Base-by-base conservation (phyloP, 169 alveolate species). In the Theileria sp. region DNA sequence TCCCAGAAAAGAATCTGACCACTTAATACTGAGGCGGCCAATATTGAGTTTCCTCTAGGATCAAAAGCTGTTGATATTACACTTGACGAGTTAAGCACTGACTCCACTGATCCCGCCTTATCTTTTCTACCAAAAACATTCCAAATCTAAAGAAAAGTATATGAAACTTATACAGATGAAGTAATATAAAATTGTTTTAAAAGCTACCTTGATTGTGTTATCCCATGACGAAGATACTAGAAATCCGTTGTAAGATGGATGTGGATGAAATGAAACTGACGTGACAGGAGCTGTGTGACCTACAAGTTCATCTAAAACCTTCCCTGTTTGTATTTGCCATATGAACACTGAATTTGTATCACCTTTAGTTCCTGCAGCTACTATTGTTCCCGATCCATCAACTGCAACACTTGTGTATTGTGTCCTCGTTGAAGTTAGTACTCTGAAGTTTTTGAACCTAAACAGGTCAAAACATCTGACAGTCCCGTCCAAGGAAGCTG, bases 401-500 rank as follows among this genome's bases (percentile, higher is more conserved):
- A 94, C 89, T 25, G 98, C 97, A 51, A 97, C 93, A 73, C 98
- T 95, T 26, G 95, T 88, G 88, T 97, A 96, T 90, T 97, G 98
- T 15, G 96, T 96, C 60, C 85, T 67, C 17, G 69, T 79, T n/a
- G 91, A 84, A 26, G 97, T 93, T 78, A 96, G 84, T n/a, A 94
- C 92, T 74, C 97, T 82, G 74, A 95, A 95, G 83, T 94, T 93
- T 67, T 93, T 87, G 89, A 96, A 96, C 81, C 98, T 92, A 58
- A 95, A 92, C 69, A 96, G 90, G 78, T 98, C 99, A 84, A 92
- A 97, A 17, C 99, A 99, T 72, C 99, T 93, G 15, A 98, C 97
- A 13, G 99, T 96, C 15, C 99, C 99, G 87, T 98, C 99, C 65
- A 95, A 88, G 6, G 98, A 94, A 9, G 98, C 95, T 0, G 99